phyloP scores from a whole-genome alignment of 1,139 yeast genomes.

The Torulaspora pretoriensis region DNA sequence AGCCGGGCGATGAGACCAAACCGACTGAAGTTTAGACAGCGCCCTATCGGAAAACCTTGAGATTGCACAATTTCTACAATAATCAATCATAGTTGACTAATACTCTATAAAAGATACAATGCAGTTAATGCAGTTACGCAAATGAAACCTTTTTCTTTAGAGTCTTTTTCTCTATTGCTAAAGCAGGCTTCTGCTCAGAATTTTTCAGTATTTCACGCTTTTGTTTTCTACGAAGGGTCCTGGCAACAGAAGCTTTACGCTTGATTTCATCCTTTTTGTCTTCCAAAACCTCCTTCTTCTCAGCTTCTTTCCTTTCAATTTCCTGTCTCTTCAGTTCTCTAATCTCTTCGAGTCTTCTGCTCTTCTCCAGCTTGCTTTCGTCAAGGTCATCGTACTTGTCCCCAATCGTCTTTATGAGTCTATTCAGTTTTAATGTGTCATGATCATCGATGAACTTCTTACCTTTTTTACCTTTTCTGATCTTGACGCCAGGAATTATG shows the following conservation, averaged over 20 bases:
- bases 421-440: slow-evolving; percentile 57
- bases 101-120: neutral
- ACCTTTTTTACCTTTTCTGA: slow-evolving; percentile 82
- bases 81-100: neutral
- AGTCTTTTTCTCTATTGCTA: slow-evolving; percentile 6
- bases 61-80: neutral
- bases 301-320: slow-evolving; percentile 75
- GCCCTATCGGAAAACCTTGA: too few relatives aligned
- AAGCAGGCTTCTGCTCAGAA: slow-evolving; percentile 26
- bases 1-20: slow-evolving; percentile 2
- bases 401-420: slow-evolving; percentile 75
- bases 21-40: neutral
- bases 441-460: slow-evolving; percentile 78
- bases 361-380: slow-evolving; percentile 86
- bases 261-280: slow-evolving; percentile 74
- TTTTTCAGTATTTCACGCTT: slow-evolving; percentile 48
- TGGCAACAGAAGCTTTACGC: slow-evolving; percentile 63
- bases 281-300: slow-evolving; percentile 64
- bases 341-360: slow-evolving; percentile 82
- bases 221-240: slow-evolving; percentile 64
- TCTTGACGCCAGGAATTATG: slow-evolving; percentile 78
- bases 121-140: slow-evolving; percentile 9
- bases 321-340: slow-evolving; percentile 83
- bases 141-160: slow-evolving; percentile 28
- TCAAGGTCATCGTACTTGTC: slow-evolving; percentile 77